Percentiles rank a stretch among this genome's conserved stretches.
phyloP scores from a whole-genome alignment of 441 rosid genomes.

The Adansonia gregorii region DNA sequence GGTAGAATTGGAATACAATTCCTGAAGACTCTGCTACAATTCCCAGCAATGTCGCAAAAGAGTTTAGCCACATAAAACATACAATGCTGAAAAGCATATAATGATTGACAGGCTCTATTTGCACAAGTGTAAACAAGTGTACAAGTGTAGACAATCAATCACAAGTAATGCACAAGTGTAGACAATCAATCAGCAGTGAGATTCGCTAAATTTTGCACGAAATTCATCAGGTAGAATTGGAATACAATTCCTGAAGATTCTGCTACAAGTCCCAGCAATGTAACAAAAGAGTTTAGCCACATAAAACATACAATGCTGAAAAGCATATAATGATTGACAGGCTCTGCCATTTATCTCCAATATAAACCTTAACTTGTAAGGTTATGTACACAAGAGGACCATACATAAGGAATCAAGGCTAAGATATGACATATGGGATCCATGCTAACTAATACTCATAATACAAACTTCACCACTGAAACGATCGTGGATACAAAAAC shows the following conservation, averaged over 20 bases:
- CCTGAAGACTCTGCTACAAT: neutral
- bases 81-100: slow-evolving; percentile 9
- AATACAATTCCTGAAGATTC: neutral
- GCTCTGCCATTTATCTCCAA: slow-evolving; percentile 16
- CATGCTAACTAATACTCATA: neutral
- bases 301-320: slow-evolving; percentile 5
- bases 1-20: neutral
- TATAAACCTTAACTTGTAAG: neutral
- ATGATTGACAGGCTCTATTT: neutral
- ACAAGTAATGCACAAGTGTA: neutral
- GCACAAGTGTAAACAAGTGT: no score
- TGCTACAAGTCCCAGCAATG: slow-evolving; percentile 2
- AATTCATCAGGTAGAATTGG: neutral
- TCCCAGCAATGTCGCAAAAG: neutral
- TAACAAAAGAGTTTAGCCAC: neutral
- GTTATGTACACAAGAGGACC: neutral
- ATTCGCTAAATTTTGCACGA: neutral
- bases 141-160: no score
- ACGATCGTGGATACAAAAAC: neutral
- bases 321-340: slow-evolving; percentile 4
- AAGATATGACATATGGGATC: neutral
- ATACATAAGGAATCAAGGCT: neutral
- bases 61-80: slow-evolving; percentile 16
- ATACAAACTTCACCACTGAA: neutral
- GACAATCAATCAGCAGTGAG: neutral